phyloP scores from a whole-genome alignment of 495 filamentous ascomycete species.

The Penicillium odoratum region DNA sequence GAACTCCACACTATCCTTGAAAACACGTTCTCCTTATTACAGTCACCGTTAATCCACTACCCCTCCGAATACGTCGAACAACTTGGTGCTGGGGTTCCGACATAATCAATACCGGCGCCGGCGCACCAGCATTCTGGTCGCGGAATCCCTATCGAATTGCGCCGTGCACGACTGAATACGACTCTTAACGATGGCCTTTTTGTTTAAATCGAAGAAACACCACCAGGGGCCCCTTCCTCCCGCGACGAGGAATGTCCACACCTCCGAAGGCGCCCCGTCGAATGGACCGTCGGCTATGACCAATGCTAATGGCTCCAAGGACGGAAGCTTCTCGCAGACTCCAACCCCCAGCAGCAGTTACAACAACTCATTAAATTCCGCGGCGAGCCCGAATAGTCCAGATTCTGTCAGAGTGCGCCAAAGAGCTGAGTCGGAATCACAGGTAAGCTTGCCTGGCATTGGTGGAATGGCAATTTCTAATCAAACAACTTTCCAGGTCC shows the following conservation, averaged over 20 bases:
- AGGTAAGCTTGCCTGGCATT: slow-evolving; percentile 33
- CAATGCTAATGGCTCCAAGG: slow-evolving; percentile 46
- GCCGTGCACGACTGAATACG: slow-evolving; percentile 43
- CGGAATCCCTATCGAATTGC: slow-evolving; percentile 11
- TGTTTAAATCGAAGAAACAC: slow-evolving; percentile 64
- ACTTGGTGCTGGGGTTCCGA: slow-evolving; percentile 10
- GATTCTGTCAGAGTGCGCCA: slow-evolving; percentile 53
- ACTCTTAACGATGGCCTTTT: slow-evolving; percentile 57
- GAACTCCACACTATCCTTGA: slow-evolving; percentile 27
- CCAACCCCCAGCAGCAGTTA: slow-evolving; percentile 64
- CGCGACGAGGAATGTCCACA: slow-evolving; percentile 53
- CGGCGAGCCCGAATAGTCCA: slow-evolving; percentile 50
- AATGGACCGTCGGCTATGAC: slow-evolving; percentile 25
- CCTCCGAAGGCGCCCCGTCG: slow-evolving; percentile 44
- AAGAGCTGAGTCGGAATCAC: slow-evolving; percentile 51
- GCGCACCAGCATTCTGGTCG: slow-evolving; percentile 16
- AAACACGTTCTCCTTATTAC: slow-evolving; percentile 23
- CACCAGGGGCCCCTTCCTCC: slow-evolving; percentile 51
- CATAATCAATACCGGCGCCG: slow-evolving; percentile 15
- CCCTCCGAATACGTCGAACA: not conserved
- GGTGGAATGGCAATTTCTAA: not conserved
- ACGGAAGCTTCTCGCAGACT: slow-evolving; percentile 44
- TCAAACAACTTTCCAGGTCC: slow-evolving; percentile 11
- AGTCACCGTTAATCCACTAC: not conserved
- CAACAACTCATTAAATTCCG: slow-evolving; percentile 63